Evolutionary conservation across 306 rosid species (phyloP), one percentile per base, ranked within the genome.

Genomic region (Cucumis melo): DNA sequence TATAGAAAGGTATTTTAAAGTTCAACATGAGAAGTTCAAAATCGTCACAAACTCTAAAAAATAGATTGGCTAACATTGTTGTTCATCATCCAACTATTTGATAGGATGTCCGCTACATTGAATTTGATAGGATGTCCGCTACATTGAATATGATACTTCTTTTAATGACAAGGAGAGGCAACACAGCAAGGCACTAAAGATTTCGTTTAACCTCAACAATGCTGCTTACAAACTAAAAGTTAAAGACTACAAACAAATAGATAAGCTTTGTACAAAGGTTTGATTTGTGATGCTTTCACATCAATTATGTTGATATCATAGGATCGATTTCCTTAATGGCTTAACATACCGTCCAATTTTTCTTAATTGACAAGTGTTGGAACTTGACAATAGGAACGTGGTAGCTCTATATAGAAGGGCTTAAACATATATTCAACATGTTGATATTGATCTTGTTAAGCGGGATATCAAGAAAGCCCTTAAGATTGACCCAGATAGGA

Each of bases 221-320:
- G 88, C 88, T 9, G 88, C 88, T 0, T 82, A 86, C 79, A 80
- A 82, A 75, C 58, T 85, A 39, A 85, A 85, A 62, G 84, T 85
- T 0, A 85, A 82, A 41, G 80, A 79, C 14, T 82, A 82, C 78
- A 85, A 67, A 50, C 72, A 80, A 73, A 84, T 84, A 2, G 82
- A 77, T 51, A 85, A 85, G 42, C 83, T 85, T 5, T 85, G 88
- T 38, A 73, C 88, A 14, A 82, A 85, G 84, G 88, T 84, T 4
- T 2, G 65, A 24, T 6, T 16, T 5, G 48, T 24, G 60, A 6
- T 23, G 4, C 10, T 66, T 36, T 9, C 1, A 66, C n/a, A 51
- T 66, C 10, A 38, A 14, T 0, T 5, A 14, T 50, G 1, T 50
- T 38, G 50, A n/a, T 19, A 41, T n/a, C n/a, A n/a, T n/a, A n/a